Base-by-base conservation (phyloP, 805 yeast genomes). In the Saccharomycopsis synnaedendra region DNA sequence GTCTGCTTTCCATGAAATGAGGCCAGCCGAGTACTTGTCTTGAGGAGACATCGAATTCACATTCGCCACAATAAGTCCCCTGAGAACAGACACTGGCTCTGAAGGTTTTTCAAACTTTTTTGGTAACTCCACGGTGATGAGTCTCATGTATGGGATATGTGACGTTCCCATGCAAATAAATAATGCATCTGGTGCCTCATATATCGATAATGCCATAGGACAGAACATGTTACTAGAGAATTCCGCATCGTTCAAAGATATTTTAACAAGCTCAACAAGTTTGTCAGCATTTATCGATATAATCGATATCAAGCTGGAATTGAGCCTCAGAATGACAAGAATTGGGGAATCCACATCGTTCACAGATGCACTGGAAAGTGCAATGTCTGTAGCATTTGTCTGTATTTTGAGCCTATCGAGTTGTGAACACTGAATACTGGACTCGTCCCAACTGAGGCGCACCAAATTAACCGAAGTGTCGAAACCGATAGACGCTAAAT, bases 91-190 rank as follows among this genome's bases (percentile, higher is more conserved):
- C 19, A 39, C 30, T n/a, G 41, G 27, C 11, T 38, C 41, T 10
- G 32, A 9, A 8, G n/a, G 7, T 9, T 27, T 30, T 41, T 41
- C 43, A 6, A 19, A 7, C 27, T 6, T 28, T 50, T 47, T 47
- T 4, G 78, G 75, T n/a, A 79, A 52, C 32, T 66, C 59, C 0
- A 79, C 69, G 0, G 84, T 60, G 1, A 86, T 71, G 8, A 84
- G 54, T 54, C 95, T 62, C 85, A 84, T 76, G 56, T 70, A 82
- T 3, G 96, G 96, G 9, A 75, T 72, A 56, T 85, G 90, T 1
- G 88, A 79, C 0, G 96, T 86, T 0, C 80, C 86, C 5, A 84
- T 72, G 0, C 81, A 78, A 10, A 82, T 57, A 29, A 69, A 53
- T 27, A 41, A 34, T 11, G 5, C 36, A 6, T 37, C 30, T 7